Evolutionary conservation across 176 grass and related monocot species (phyloP).

Genomic region (Carex parvula): DNA sequence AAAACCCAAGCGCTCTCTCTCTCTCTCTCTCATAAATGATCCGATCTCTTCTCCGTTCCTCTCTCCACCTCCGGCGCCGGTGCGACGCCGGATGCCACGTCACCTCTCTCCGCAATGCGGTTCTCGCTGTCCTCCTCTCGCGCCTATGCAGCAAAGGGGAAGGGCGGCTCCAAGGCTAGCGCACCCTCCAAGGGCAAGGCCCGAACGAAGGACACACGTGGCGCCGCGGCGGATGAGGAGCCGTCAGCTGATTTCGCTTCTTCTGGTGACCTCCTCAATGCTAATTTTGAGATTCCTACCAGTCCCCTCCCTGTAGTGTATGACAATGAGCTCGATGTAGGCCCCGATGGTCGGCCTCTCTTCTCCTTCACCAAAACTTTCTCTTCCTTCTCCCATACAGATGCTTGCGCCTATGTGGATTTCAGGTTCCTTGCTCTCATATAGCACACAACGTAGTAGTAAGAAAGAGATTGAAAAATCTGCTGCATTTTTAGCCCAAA

Average conservation of each 20-base stretch:
- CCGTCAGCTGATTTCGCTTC: conserved; percentile 23
- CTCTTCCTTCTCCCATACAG: conserved; percentile 42
- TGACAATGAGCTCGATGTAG: conserved; percentile 70
- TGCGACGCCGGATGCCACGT: conserved; percentile 1
- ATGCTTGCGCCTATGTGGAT: conserved; percentile 64
- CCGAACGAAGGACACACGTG: conserved; percentile 46
- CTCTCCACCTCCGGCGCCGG: conserved; percentile 42
- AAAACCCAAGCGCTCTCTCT: neutral
- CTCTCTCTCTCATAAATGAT: conserved; percentile 25
- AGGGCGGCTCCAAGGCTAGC: conserved; percentile 51
- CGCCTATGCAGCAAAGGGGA: conserved; percentile 69
- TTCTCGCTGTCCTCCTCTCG: conserved; percentile 31
- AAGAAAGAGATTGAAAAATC: neutral
- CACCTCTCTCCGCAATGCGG: conserved; percentile 12
- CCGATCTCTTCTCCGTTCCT: conserved; percentile 43
- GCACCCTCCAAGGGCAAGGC: conserved; percentile 49
- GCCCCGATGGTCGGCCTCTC: conserved; percentile 68
- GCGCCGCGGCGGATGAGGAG: conserved; percentile 27
- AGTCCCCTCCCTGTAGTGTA: conserved; percentile 70
- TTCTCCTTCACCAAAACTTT: conserved; percentile 77
- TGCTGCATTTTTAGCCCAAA: neutral
- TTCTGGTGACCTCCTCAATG: conserved; percentile 36
- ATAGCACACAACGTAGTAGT: neutral
- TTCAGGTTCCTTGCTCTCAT: conserved; percentile 41
- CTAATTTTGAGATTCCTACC: conserved; percentile 61